Base-by-base conservation (phyloP, 2,329 filamentous ascomycete species). In the Diaporthe citri region DNA sequence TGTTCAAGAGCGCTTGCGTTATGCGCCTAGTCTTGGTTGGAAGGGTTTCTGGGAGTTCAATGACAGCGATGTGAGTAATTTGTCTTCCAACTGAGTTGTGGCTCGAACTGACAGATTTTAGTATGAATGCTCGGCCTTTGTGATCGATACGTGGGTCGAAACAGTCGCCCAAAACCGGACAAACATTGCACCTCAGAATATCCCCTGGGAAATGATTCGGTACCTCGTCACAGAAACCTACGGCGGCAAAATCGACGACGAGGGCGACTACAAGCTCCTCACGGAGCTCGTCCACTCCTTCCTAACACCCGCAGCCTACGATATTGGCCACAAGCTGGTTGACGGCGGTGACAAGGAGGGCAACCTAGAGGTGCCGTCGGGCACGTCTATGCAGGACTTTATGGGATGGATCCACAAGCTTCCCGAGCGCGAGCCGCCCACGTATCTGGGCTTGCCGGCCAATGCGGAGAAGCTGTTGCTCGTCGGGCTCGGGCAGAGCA, bases 1-100 rank as follows among this genome's bases (percentile, higher is more conserved):
- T 51, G 92, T 98, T 15, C 97, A 99, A 84, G 97, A 99, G 84
- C 90, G 97, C 79, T 88, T 99, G 77, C 93, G 97, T 77, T 99
- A 99, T 83, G 96, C 96, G 34, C 97, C 97, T 0, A 96, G 90
- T 74, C 88, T 99, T 73, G 97, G 97, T 76, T 99, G 97, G 97
- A 98, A 97, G 87, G 95, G 95, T 72, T 98, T 98, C 89, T 99
- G 97, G 97, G 97, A 99, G 85, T 99, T 99, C 85, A 99, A 99
- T 82, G 97, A 99, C 84, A 97, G 96, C 79, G 97, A 99, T 85
- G 95, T 97, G 91, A 94, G 94, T 92, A 78, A 73, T n/a, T 51
- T 43, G 25, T 52, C 20, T 39, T 28, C 39, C 59, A 17, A 5
- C 51, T 76, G 17, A 41, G 12, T n/a, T 66, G 31, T 60, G 31